Evolutionary conservation across 78 protist species (phyloP).

Genomic region (Ministeria vibrans): DNA sequence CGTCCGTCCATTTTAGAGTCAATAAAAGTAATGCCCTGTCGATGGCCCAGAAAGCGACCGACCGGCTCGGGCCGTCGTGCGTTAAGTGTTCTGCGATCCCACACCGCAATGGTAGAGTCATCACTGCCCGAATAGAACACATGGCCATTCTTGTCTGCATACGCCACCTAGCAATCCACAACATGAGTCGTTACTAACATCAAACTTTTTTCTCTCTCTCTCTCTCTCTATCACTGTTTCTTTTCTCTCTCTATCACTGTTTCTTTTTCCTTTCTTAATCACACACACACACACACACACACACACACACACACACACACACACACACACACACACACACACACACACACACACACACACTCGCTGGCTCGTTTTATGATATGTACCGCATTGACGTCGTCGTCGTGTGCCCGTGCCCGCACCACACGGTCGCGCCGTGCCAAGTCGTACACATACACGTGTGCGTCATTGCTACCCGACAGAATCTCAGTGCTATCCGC

Average conservation of each 20-base stretch:
- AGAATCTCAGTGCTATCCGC: conserved; percentile 39
- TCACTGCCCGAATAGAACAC: conserved; percentile 48
- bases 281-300: no score
- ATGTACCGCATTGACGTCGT: conserved; percentile 65
- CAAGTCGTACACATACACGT: conserved; percentile 48
- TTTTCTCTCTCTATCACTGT: no score
- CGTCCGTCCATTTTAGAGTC: conserved; percentile 54
- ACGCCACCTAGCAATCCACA: no score
- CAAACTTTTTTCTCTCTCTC: no score
- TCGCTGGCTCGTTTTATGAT: no score
- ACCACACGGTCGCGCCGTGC: neutral
- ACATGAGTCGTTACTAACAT: no score
- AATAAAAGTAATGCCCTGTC: conserved; percentile 54
- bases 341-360: no score
- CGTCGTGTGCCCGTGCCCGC: conserved; percentile 27
- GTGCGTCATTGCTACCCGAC: conserved; percentile 44
- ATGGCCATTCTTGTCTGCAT: conserved; percentile 29
- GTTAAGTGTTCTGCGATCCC: conserved; percentile 7
- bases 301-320: no score
- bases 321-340: no score
- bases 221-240: no score
- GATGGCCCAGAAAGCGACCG: conserved; percentile 55
- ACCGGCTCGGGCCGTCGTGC: conserved; percentile 3
- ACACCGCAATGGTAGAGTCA: conserved; percentile 33
- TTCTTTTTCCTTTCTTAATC: no score